A percentile compares a stretch with the other conserved stretches of the same genome.
phyloP scores from a whole-genome alignment of 345 rosid genomes.

The Pseudoturritis turrita region DNA sequence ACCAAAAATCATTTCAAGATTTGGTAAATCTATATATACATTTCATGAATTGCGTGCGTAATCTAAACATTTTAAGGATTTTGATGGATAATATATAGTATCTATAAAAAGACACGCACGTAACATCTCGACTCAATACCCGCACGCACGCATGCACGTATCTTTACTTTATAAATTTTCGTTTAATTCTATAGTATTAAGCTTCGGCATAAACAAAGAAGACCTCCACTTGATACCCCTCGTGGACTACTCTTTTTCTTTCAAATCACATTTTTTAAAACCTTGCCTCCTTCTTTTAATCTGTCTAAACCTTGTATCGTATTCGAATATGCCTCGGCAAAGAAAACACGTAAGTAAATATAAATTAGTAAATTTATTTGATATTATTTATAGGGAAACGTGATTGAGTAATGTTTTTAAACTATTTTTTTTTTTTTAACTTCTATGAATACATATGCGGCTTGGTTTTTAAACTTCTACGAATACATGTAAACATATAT shows the following conservation, averaged over 20 bases:
- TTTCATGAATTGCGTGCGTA: conserved; percentile 29
- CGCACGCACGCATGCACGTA: conserved; percentile 26
- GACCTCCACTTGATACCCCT: not conserved
- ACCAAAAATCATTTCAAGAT: conserved; percentile 14
- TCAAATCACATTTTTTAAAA: not conserved
- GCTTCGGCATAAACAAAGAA: not conserved
- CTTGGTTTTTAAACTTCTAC: too few relatives aligned
- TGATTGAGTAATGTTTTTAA: too few relatives aligned
- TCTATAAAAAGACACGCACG: conserved; percentile 34
- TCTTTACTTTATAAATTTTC: conserved; percentile 13
- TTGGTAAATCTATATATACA: conserved; percentile 22
- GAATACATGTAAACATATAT: not conserved
- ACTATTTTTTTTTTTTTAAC: too few relatives aligned
- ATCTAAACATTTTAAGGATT: not conserved
- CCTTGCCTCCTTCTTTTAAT: too few relatives aligned
- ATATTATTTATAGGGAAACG: too few relatives aligned
- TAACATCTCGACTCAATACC: conserved; percentile 24
- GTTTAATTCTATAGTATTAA: not conserved
- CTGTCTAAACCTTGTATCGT: too few relatives aligned
- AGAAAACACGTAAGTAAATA: too few relatives aligned
- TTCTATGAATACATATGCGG: not conserved
- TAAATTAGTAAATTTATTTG: too few relatives aligned
- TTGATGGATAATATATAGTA: conserved; percentile 25
- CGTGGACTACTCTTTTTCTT: not conserved
- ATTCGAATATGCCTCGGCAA: too few relatives aligned